Base-by-base conservation (phyloP, 306 rosid genomes). In the Senna siamea region DNA sequence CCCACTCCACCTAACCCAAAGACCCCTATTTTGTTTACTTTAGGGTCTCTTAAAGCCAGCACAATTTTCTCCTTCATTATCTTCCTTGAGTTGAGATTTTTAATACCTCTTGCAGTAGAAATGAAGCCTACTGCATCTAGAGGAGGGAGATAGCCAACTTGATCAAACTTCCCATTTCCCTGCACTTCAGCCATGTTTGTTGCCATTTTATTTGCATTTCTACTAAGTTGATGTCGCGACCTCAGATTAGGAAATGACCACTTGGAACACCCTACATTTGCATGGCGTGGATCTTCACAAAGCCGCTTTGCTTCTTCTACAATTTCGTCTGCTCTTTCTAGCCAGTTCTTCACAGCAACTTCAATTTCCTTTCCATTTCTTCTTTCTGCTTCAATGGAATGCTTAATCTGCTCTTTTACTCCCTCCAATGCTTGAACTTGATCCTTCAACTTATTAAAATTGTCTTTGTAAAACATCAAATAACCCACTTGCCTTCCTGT, bases 1-100 rank as follows among this genome's bases (percentile, higher is more conserved):
- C 76, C 76, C 10, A 72, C 67, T 2, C 76, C 76, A 0, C 55
- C 76, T 1, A 43, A 5, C 1, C 79, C 79, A 64, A 38, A 64
- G 1, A 75, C n/a, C 7, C 79, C 79, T 15, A 75, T 4, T 19
- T 5, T 75, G 5, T 15, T 30, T n/a, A 43, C 14, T 13, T 12
- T 26, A 18, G 26, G 66, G 40, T 53, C 47, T 40, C 0, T n/a
- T 2, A 63, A 9, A 35, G 55, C 65, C 13, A 22, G 0, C 66
- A 65, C 2, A 7, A 77, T 59, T 1, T 69, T 15, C 6, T 77
- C 20, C 17, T 11, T 17, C 52, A 57, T 14, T 12, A 40, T 0
- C 15, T 18, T 22, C n/a, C 80, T 77, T 20, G 72, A 40, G 13
- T 59, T 46, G 37, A 57, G 51, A 1, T 9, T 14, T 41, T 26